Conservation (phyloP, 768 basidiomycete species). For the Pisolithus orientalis region DNA sequence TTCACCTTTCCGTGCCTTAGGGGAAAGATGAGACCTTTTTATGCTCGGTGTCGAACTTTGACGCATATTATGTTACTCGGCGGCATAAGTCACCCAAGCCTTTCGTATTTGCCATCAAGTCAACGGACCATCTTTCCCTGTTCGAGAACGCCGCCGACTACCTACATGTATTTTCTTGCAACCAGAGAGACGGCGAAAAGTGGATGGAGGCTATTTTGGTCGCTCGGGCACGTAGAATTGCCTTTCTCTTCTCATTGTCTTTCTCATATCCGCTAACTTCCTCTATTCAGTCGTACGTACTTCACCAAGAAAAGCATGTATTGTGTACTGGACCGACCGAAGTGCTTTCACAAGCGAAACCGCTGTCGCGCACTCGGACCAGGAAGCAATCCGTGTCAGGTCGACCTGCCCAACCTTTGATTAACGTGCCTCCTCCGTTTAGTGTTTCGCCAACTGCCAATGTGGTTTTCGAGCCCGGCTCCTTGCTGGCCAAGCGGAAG, state of each 20-base stretch:
- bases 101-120: slow-evolving; percentile 83
- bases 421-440: slow-evolving; percentile 39
- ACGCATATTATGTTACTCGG: slow-evolving; percentile 77
- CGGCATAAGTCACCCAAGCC: slow-evolving; percentile 77
- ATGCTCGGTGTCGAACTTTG: slow-evolving; percentile 85
- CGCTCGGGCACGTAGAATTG: slow-evolving; percentile 56
- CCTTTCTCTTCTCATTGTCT: neutral
- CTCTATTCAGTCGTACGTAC: slow-evolving; percentile 63
- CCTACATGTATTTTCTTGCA: slow-evolving; percentile 78
- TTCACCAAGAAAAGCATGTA: slow-evolving; percentile 73
- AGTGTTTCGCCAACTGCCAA: slow-evolving; percentile 24
- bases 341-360: slow-evolving; percentile 21
- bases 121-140: slow-evolving; percentile 75
- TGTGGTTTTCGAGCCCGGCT: slow-evolving; percentile 68
- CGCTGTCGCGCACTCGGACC: slow-evolving; percentile 33
- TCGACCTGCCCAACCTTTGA: slow-evolving; percentile 42
- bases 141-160: slow-evolving; percentile 90
- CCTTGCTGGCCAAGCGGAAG: slow-evolving; percentile 56
- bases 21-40: slow-evolving; percentile 79
- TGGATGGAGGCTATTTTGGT: slow-evolving; percentile 82
- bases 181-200: slow-evolving; percentile 60
- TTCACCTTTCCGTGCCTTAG: slow-evolving; percentile 33
- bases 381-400: slow-evolving; percentile 29
- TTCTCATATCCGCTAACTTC: slow-evolving; percentile 7
- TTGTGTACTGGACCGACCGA: slow-evolving; percentile 31